phyloP scores from a whole-genome alignment of 2,329 filamentous ascomycete genomes.

The Epichloe sylvatica region DNA sequence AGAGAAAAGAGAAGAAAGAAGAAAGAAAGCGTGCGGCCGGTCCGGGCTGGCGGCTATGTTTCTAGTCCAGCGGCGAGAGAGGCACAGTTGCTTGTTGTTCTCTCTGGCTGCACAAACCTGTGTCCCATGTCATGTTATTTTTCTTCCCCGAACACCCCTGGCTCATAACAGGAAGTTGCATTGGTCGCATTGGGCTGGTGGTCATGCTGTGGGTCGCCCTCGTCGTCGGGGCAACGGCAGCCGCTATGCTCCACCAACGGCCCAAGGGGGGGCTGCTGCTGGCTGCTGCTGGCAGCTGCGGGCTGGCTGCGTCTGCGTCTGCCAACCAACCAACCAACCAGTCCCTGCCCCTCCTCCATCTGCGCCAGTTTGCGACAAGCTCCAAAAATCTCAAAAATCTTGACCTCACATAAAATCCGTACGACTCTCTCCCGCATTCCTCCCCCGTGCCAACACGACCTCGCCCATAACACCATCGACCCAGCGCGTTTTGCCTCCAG shows the following conservation, averaged over 20 bases:
- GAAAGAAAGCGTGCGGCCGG: neutral
- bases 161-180: neutral
- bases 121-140: neutral
- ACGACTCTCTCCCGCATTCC: neutral
- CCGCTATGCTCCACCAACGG: no score
- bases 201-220: conserved; percentile 9
- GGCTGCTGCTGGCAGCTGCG: no score
- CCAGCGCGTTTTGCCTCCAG: no score
- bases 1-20: no score
- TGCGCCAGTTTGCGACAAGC: neutral
- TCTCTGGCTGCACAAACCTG: neutral
- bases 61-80: neutral
- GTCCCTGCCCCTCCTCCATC: conserved; percentile 1
- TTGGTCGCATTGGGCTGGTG: neutral
- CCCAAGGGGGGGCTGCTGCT: no score
- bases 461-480: neutral
- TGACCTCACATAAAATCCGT: neutral
- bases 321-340: neutral
- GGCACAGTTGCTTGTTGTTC: conserved; percentile 10
- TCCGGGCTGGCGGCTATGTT: neutral
- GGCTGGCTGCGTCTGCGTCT: neutral
- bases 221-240: conserved; percentile 12
- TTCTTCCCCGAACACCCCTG: neutral
- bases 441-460: neutral
- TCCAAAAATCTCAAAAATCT: neutral